Percentiles rank a stretch among this genome's conserved stretches.
phyloP scores from a whole-genome alignment of 352 stramenopile species.

The Pythium brachiatum region DNA sequence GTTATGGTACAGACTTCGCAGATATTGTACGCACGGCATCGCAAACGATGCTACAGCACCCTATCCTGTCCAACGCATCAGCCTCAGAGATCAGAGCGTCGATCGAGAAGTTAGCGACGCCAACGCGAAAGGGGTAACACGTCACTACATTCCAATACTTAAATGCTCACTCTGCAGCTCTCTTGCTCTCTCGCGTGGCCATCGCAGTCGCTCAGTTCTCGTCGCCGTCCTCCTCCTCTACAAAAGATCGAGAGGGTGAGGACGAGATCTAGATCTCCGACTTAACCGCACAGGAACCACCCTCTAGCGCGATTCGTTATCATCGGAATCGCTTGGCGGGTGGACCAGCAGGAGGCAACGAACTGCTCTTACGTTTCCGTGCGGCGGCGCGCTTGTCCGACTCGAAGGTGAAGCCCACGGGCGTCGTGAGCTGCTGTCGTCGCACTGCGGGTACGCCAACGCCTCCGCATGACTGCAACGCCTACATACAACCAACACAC shows the following conservation, averaged over 20 bases:
- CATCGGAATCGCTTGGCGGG: conserved; percentile 22
- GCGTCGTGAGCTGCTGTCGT: conserved; percentile 61
- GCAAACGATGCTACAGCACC: not conserved
- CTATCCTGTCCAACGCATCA: not conserved
- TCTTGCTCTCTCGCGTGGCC: not conserved
- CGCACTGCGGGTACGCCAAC: conserved; percentile 66
- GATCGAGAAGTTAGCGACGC: not conserved
- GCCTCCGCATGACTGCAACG: conserved; percentile 56
- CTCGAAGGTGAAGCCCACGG: conserved; percentile 64
- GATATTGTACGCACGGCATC: not conserved
- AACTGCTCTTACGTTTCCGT: conserved; percentile 30
- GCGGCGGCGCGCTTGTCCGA: conserved; percentile 54
- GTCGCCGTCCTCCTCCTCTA: conserved; percentile 12
- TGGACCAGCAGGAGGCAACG: conserved; percentile 5
- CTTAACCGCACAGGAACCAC: not conserved
- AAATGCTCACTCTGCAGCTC: not conserved
- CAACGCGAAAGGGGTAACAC: not conserved
- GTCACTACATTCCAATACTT: conserved; percentile 5
- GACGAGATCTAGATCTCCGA: not conserved
- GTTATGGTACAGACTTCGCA: not conserved
- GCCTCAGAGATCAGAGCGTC: not conserved
- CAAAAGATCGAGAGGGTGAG: conserved; percentile 18
- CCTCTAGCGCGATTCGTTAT: not conserved
- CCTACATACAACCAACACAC: conserved; percentile 15
- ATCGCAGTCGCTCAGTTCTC: not conserved